Percentiles rank a stretch among this genome's conserved stretches.
Evolutionary conservation across 345 rosid genomes (phyloP).

Genomic region (Trapa bicornis): DNA sequence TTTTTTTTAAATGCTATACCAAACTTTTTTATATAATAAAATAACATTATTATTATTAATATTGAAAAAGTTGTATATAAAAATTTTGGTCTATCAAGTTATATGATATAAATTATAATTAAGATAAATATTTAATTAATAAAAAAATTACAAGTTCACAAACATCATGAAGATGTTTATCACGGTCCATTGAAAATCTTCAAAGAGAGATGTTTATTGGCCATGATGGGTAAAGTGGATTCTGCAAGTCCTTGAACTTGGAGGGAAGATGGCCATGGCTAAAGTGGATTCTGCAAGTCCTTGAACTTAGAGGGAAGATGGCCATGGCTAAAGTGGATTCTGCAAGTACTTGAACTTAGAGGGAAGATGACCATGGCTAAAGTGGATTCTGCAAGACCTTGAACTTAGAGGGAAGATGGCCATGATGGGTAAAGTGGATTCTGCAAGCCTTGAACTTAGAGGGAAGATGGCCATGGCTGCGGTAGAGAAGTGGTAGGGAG

Average conservation of each 20-base stretch:
- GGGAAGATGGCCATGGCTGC: too few relatives aligned
- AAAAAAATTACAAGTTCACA: too few relatives aligned
- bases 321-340: constrained; percentile 7
- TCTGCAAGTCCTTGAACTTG: constrained; percentile 5
- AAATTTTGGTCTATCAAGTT: too few relatives aligned
- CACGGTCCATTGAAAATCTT: background rate
- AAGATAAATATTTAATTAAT: too few relatives aligned
- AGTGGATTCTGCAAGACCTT: background rate
- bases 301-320: constrained; percentile 1
- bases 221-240: background rate
- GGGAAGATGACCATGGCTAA: constrained; percentile 1
- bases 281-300: constrained; percentile 1
- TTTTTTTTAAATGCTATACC: too few relatives aligned
- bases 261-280: constrained; percentile 4
- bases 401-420: constrained; percentile 4
- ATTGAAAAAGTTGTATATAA: too few relatives aligned
- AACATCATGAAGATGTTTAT: too few relatives aligned
- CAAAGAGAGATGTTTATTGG: background rate
- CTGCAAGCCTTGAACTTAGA: too few relatives aligned
- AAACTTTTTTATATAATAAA: too few relatives aligned
- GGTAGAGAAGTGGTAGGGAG: too few relatives aligned
- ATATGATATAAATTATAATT: too few relatives aligned
- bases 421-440: background rate
- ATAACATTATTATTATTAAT: too few relatives aligned
- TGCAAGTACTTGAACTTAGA: constrained; percentile 4